phyloP scores from a whole-genome alignment of 129 eudicot genomes.

The Pulicaria dysenterica region DNA sequence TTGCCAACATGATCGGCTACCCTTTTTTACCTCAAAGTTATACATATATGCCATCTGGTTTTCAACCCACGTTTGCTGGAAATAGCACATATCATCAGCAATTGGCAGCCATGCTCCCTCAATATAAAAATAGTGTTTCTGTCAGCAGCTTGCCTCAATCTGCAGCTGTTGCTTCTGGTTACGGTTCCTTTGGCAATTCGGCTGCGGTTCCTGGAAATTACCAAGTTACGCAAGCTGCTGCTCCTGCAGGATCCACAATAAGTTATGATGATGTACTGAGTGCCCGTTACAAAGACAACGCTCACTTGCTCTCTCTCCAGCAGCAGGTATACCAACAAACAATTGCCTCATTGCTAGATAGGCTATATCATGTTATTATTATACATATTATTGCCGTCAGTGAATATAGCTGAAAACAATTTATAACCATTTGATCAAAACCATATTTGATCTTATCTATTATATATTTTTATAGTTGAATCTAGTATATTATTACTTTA shows the following conservation, averaged over 20 bases:
- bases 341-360: not conserved
- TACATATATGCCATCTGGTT: constrained; percentile 90
- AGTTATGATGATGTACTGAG: constrained; percentile 78
- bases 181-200: constrained; percentile 70
- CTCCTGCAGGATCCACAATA: constrained; percentile 62
- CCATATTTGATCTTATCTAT: no score
- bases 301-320: constrained; percentile 76
- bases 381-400: no score
- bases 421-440: no score
- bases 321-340: constrained; percentile 72
- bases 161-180: constrained; percentile 73
- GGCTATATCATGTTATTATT: no score
- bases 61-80: constrained; percentile 80
- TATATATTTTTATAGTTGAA: no score
- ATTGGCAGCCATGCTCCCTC: constrained; percentile 73
- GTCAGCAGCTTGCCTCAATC: constrained; percentile 81
- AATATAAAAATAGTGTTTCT: constrained; percentile 66
- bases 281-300: constrained; percentile 84
- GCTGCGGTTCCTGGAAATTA: constrained; percentile 67
- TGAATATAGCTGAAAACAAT: no score
- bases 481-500: no score
- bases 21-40: constrained; percentile 83
- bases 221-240: constrained; percentile 68
- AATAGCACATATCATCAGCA: constrained; percentile 81
- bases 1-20: constrained; percentile 71